Evolutionary conservation across 2,329 filamentous ascomycete genomes (phyloP), one percentile per base, ranked within the genome.

Genomic region (Botryosphaeria agaves): DNA sequence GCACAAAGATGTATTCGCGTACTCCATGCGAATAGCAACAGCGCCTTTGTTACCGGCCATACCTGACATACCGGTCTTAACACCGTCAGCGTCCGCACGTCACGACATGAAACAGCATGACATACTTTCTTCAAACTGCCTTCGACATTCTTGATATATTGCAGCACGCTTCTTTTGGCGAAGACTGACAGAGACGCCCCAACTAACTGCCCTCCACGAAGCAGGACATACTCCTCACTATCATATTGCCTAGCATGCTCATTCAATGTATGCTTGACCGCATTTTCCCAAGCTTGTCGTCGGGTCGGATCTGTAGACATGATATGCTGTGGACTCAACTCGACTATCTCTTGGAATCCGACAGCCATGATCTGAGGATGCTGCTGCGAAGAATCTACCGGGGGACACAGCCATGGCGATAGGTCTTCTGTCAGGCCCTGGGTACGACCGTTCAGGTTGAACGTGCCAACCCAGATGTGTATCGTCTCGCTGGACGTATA

Each of bases 31-130:
- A 43, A 98, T 94, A 2, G 85, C 89, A 29, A 94, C 91, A 1
- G 89, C 89, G 12, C 89, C 89, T 57, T 98, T 98, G 58, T 98
- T 98, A 14, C 89, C 89, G 17, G 85, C 87, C 66, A 98, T 93
- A 5, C 89, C 89, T 15, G 85, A 94, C 65, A 98, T 74, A 3
- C 89, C 89, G 1, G 73, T 78, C 65, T 51, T 66, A 69, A 7
- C 14, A 15, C 15, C 30, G 38, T 27, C 18, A n/a, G 7, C 6
- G 7, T 25, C 20, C 14, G 2, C n/a, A 26, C 5, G 24, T 19
- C 11, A 15, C n/a, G 14, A 26, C 15, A 23, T 7, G 5, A 3
- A 16, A 9, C 3, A 14, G 11, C 25, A 11, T 11, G 8, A 28
- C 48, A 38, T 48, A 57, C 63, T 64, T 94, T 98, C 59, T 94